Conservation (phyloP, 345 rosid species). For the Luvunga scandens region DNA sequence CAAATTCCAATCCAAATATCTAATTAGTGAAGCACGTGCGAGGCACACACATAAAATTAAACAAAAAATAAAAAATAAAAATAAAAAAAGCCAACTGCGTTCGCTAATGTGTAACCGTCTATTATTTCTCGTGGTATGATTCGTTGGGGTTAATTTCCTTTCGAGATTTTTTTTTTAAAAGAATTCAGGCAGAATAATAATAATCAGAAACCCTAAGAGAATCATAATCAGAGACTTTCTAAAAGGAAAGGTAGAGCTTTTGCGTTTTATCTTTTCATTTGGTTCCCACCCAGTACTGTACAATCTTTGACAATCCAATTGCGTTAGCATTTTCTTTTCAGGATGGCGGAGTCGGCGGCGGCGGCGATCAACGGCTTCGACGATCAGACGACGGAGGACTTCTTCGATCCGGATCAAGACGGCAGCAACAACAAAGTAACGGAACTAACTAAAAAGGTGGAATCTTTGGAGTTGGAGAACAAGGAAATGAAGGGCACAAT, state of each 20-base stretch:
- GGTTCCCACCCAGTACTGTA: background rate
- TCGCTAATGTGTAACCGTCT: background rate
- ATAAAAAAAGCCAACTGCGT: background rate
- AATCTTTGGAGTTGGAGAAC: conserved; percentile 52
- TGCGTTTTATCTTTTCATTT: background rate
- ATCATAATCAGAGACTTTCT: background rate
- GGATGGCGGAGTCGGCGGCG: conserved; percentile 47
- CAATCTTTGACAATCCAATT: background rate
- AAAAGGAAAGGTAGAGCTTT: conserved; percentile 12
- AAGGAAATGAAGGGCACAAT: conserved; percentile 40
- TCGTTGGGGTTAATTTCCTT: background rate
- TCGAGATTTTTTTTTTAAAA: background rate
- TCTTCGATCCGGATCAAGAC: conserved; percentile 32
- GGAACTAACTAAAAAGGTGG: conserved; percentile 34
- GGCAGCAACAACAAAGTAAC: conserved; percentile 33
- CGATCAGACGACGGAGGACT: conserved; percentile 31
- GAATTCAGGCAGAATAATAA: background rate
- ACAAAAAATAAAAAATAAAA: no score
- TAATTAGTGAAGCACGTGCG: background rate
- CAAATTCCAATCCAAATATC: no score
- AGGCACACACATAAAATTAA: background rate
- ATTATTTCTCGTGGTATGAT: conserved; percentile 1
- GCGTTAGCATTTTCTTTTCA: background rate
- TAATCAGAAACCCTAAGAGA: conserved; percentile 19
- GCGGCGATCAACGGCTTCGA: conserved; percentile 31